Evolutionary conservation across 352 stramenopile genomes (phyloP), one percentile per base, ranked within the genome.

Genomic region (Elongisporangium senticosum): DNA sequence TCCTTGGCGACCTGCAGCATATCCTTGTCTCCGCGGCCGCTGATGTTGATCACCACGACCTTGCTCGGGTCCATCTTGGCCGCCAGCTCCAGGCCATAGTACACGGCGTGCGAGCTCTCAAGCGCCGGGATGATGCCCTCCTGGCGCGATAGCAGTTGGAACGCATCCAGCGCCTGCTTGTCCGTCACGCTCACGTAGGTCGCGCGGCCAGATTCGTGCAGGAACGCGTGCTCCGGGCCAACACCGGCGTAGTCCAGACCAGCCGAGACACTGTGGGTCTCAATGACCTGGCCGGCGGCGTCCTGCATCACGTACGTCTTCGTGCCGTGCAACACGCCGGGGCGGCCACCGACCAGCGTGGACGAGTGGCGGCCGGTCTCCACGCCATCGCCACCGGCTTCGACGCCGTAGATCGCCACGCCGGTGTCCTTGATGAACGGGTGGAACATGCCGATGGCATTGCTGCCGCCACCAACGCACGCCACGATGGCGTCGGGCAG

Each of bases 371-470:
- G 71, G 14, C 64, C 58, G 2, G 83, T 93, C 56, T 93, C 83
- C 4, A 94, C 75, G n/a, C 94, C 94, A 39, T 98, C 90, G 58
- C 97, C 97, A 40, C 94, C 97, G 49, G 96, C 96, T 74, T 99
- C 97, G 6, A 98, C 96, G 26, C 96, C 97, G 61, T 99, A 95
- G 56, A 99, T 90, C 21, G 69, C 86, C 13, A 99, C 96, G 19
- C 66, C 69, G n/a, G 85, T 71, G 69, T 99, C 93, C 51, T 98
- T 83, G 11, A 98, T 71, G 63, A 99, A 99, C 22, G 95, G 92
- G 72, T 98, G 83, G 75, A 99, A 99, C 73, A 98, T 97, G 56
- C 97, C 97, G 57, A 99, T 99, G n/a, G 97, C 96, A 71, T 99
- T 99, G 49, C 90, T 98, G 52, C 97, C 97, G 56, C 97, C 97